Percentiles rank a stretch among this genome's conserved stretches.
Conservation (phyloP, 805 yeast genomes). For the Nakazawaea anatomiae region DNA sequence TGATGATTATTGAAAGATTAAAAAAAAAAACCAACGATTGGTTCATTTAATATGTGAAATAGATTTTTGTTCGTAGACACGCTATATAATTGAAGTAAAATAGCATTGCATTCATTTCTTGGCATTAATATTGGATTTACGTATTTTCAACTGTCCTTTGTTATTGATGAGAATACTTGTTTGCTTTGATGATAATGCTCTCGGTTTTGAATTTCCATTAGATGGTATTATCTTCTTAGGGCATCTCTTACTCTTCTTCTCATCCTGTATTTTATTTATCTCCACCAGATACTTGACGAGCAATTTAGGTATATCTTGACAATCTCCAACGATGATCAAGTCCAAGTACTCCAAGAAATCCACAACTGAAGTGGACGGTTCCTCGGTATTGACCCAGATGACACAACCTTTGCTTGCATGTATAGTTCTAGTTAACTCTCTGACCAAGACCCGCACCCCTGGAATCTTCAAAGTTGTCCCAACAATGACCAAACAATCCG, state of each 20-base stretch:
- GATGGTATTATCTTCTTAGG: too few species aligned
- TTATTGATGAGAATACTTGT: not conserved
- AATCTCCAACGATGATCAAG: conserved; percentile 57
- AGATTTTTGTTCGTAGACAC: too few species aligned
- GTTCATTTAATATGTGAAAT: not conserved
- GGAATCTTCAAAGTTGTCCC: conserved; percentile 86
- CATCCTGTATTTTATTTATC: conserved; percentile 16
- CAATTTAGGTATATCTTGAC: conserved; percentile 44
- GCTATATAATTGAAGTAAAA: too few species aligned
- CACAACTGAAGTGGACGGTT: conserved; percentile 43
- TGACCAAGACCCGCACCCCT: conserved; percentile 57
- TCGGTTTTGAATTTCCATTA: too few species aligned
- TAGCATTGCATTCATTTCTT: not conserved
- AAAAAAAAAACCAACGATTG: conserved; percentile 23
- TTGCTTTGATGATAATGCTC: too few species aligned
- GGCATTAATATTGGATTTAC: conserved; percentile 1
- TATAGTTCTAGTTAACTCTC: conserved; percentile 53
- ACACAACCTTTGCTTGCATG: conserved; percentile 53
- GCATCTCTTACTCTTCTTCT: conserved; percentile 2
- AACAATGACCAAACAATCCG: conserved; percentile 75
- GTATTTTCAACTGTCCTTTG: not conserved
- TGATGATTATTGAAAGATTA: conserved; percentile 33
- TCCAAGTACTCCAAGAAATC: conserved; percentile 50
- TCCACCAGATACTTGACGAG: conserved; percentile 17
- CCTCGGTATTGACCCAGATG: conserved; percentile 56